Percentiles rank a stretch among this genome's conserved stretches.
Conservation (phyloP, 2,329 filamentous ascomycete genomes). For the Colletotrichum acutatum region DNA sequence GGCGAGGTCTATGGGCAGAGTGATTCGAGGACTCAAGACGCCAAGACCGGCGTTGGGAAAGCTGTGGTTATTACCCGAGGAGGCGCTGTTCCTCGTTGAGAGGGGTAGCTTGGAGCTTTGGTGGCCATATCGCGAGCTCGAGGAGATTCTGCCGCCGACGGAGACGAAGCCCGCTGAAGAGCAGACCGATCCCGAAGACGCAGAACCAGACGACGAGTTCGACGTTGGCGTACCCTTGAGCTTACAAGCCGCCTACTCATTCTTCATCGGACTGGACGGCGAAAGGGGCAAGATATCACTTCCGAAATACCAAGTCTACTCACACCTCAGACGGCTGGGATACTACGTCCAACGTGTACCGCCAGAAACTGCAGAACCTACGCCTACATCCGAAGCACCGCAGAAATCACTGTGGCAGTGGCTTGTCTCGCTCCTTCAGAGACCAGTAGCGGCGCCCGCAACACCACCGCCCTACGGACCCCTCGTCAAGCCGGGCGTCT, state of each 20-base stretch:
- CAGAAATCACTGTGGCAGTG: slow-evolving; percentile 60
- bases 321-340: slow-evolving; percentile 83
- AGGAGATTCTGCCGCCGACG: slow-evolving; percentile 56
- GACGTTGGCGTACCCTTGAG: slow-evolving; percentile 84
- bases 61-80: slow-evolving; percentile 90
- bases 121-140: slow-evolving; percentile 74
- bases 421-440: slow-evolving; percentile 60
- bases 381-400: slow-evolving; percentile 6
- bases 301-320: slow-evolving; percentile 89
- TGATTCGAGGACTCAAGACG: slow-evolving; percentile 65
- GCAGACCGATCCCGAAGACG: slow-evolving; percentile 38
- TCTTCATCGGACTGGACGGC: slow-evolving; percentile 79
- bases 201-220: slow-evolving; percentile 57
- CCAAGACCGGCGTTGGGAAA: slow-evolving; percentile 64
- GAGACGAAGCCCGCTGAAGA: slow-evolving; percentile 42
- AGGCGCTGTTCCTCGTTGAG: slow-evolving; percentile 90
- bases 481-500: slow-evolving; percentile 70
- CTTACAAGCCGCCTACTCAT: slow-evolving; percentile 88
- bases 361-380: slow-evolving; percentile 19
- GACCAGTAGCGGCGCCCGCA: slow-evolving; percentile 37
- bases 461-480: slow-evolving; percentile 60
- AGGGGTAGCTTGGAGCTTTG: slow-evolving; percentile 87
- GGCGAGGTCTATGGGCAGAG: slow-evolving; percentile 81
- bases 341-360: slow-evolving; percentile 83
- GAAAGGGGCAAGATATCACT: slow-evolving; percentile 71